phyloP scores from a whole-genome alignment of 2,329 filamentous ascomycete species.

The Talaromyces marneffei region DNA sequence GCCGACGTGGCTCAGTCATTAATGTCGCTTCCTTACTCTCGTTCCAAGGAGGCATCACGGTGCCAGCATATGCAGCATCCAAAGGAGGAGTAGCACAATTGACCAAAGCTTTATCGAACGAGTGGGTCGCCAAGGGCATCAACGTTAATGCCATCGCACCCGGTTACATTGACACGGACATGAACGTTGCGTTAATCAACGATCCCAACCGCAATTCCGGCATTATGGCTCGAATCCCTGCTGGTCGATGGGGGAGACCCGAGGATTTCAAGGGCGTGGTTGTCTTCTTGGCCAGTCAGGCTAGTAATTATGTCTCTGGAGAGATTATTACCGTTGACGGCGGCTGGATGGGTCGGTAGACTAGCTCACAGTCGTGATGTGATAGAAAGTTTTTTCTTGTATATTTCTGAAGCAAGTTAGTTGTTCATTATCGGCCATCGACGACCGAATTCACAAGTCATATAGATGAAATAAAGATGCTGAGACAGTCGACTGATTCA shows the following conservation, averaged over 20 bases:
- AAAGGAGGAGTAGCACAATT: conserved; percentile 82
- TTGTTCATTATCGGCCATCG: background rate
- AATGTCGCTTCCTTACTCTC: conserved; percentile 77
- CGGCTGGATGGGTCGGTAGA: conserved; percentile 82
- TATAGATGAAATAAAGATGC: background rate
- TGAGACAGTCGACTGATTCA: background rate
- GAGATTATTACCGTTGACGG: conserved; percentile 81
- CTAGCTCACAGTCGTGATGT: background rate
- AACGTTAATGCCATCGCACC: conserved; percentile 85
- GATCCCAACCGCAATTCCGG: conserved; percentile 63
- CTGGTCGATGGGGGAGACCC: conserved; percentile 72
- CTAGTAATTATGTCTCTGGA: conserved; percentile 75
- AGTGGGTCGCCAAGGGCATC: conserved; percentile 75
- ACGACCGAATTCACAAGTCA: background rate
- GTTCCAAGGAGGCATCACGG: conserved; percentile 82
- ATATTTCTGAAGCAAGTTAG: background rate
- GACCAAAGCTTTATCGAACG: conserved; percentile 78
- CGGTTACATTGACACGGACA: conserved; percentile 88
- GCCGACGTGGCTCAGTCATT: conserved; percentile 53
- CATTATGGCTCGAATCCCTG: conserved; percentile 76
- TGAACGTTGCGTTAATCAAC: conserved; percentile 77
- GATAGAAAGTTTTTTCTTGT: background rate
- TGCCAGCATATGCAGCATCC: conserved; percentile 78
- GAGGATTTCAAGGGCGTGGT: conserved; percentile 84
- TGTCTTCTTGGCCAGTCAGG: conserved; percentile 69